Base-by-base conservation (phyloP, 352 stramenopile species). In the Phytophthora nicotianae region DNA sequence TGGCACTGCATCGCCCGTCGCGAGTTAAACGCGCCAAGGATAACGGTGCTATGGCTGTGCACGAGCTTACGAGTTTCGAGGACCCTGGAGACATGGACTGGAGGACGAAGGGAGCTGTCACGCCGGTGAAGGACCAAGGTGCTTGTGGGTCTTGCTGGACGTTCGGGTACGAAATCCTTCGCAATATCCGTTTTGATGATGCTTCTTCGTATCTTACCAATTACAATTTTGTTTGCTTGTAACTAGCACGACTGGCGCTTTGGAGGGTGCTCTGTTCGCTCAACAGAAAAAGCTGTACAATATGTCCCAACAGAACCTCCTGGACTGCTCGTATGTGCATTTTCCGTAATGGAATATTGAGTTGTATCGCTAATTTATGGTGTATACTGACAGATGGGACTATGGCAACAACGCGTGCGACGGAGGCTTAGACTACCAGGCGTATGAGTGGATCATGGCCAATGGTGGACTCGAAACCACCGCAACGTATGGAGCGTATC, bases 131-230 rank as follows among this genome's bases (percentile, higher is more conserved):
- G 47, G 88, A 97, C 62, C 92, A 98, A 73, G 91, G 89, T 32
- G 81, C 81, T 46, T 98, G 92, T 38, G 92, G 92, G 16, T 97
- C 89, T 29, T 97, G 92, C 81, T 98, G 92, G 92, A 95, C 88
- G 11, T 98, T 96, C 67, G 82, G 81, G 83, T 90, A 65, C 35
- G 24, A 40, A 35, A 14, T 64, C 21, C 6, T 6, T 17, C 29
- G 3, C 50, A 41, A 14, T 35, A 19, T n/a, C 5, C 21, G 26
- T 37, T 47, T 42, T 43, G 4, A 14, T 11, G n/a, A 50, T 47
- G 17, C 38, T n/a, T 13, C 19, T 65, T 16, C 52, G 23, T 35
- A 3, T 5, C 8, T 16, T 26, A 5, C 45, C 33, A 47, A 9
- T 68, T 41, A 62, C 35, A 19, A 13, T 26, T n/a, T n/a, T 53